These are phyloP conservation scores for Sorghum bicolor DNA, from an alignment of 176 grass and related monocot species.

Conservation along the genomic window Sorghum_bicolor_NCBIv3 NC_012876.2:2883501-2884000, in stretches of 20 bases:
- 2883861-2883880: background rate
- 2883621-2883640: background rate
- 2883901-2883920: conserved; percentile 85
- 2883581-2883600: background rate
- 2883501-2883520: conserved; percentile 25
- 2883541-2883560: background rate
- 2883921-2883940: conserved; percentile 79
- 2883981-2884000: conserved; percentile 77
- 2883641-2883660: conserved; percentile 24
- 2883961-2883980: conserved; percentile 93
- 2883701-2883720: conserved; percentile 88
- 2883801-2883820: background rate
- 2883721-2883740: conserved; percentile 64
- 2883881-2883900: conserved; percentile 38
- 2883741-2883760: conserved; percentile 26
- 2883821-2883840: background rate
- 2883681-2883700: conserved; percentile 82
- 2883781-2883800: background rate
- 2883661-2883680: conserved; percentile 49
- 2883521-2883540: background rate
- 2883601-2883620: background rate
- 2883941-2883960: conserved; percentile 98
- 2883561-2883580: background rate
- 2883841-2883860: background rate
- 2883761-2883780: background rate